These are phyloP conservation scores for Russula olivacea DNA, from an alignment of 768 basidiomycete species.

Conservation along the genomic window DNA sequence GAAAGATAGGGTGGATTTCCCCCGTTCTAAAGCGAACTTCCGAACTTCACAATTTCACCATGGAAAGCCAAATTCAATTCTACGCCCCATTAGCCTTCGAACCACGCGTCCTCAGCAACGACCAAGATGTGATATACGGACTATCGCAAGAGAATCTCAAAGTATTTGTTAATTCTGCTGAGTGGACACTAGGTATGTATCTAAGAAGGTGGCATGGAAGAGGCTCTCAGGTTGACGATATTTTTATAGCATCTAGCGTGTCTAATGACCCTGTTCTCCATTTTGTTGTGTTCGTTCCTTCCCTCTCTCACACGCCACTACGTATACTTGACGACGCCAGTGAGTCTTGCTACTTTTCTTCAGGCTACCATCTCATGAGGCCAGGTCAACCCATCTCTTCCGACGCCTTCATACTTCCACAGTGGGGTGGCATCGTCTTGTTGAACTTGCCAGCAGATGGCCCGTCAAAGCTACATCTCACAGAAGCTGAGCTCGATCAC, in stretches of 20 bases:
- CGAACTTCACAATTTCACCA: conserved; percentile 79
- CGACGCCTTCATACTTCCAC: conserved; percentile 80
- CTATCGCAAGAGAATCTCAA: conserved; percentile 79
- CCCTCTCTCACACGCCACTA: conserved; percentile 60
- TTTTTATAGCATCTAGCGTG: conserved; percentile 69
- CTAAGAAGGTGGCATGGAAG: not conserved
- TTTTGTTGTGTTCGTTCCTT: conserved; percentile 86
- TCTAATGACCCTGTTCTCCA: conserved; percentile 93
- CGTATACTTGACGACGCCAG: conserved; percentile 54
- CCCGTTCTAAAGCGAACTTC: conserved; percentile 58
- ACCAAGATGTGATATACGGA: conserved; percentile 42
- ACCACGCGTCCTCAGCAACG: conserved; percentile 38
- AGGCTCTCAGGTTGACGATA: conserved; percentile 10
- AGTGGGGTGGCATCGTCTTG: conserved; percentile 88
- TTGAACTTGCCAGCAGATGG: conserved; percentile 47
- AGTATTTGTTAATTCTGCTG: conserved; percentile 91
- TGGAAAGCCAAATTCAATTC: conserved; percentile 92
- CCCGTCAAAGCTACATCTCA: conserved; percentile 35
- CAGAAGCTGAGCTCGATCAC: conserved; percentile 41
- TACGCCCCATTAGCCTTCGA: conserved; percentile 85
- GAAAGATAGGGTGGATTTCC: conserved; percentile 53
- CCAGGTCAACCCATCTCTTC: conserved; percentile 47
- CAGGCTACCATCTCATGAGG: not conserved
- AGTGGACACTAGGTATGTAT: conserved; percentile 83
- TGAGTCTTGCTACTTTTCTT: conserved; percentile 25